Conservation (phyloP, 192 early-diverging fungal species). For the Coemansia sp. region DNA sequence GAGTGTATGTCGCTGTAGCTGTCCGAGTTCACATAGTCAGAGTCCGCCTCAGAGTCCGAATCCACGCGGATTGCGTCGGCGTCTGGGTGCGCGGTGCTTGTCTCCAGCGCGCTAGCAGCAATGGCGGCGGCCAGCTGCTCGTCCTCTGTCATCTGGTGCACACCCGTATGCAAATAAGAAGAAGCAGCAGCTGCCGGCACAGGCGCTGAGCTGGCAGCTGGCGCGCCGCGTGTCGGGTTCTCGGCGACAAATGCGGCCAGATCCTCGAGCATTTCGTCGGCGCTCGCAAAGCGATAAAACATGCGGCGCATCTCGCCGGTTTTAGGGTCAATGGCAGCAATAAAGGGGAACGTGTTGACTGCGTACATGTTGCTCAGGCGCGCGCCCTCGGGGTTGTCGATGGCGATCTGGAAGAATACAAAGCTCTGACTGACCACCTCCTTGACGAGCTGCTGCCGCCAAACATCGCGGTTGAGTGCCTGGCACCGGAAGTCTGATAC, state of each 20-base stretch:
- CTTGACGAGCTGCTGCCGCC: constrained; percentile 75
- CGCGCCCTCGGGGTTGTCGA: constrained; percentile 65
- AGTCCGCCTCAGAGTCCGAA: constrained; percentile 26
- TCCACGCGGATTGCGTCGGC: neutral
- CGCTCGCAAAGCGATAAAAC: constrained; percentile 57
- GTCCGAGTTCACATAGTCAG: constrained; percentile 21
- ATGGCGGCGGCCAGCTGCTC: constrained; percentile 85
- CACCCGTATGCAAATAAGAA: constrained; percentile 22
- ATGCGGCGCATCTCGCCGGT: constrained; percentile 81
- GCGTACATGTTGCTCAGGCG: constrained; percentile 73
- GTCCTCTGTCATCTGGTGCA: constrained; percentile 81
- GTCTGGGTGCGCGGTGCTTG: neutral
- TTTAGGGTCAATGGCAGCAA: constrained; percentile 83
- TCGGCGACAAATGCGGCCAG: constrained; percentile 55
- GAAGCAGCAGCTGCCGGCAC: neutral
- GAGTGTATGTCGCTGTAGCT: constrained; percentile 44
- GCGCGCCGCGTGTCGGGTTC: constrained; percentile 8
- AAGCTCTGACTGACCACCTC: constrained; percentile 75
- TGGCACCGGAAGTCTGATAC: constrained; percentile 82
- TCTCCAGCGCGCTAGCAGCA: constrained; percentile 59
- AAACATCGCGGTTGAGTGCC: constrained; percentile 89
- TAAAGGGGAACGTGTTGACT: constrained; percentile 69
- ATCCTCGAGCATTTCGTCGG: constrained; percentile 70
- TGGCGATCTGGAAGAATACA: constrained; percentile 77
- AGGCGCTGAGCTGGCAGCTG: neutral